These are phyloP conservation scores for Boletus hoseneyae DNA, from an alignment of 1,284 basidiomycete genomes.

Conservation along the genomic window DNA sequence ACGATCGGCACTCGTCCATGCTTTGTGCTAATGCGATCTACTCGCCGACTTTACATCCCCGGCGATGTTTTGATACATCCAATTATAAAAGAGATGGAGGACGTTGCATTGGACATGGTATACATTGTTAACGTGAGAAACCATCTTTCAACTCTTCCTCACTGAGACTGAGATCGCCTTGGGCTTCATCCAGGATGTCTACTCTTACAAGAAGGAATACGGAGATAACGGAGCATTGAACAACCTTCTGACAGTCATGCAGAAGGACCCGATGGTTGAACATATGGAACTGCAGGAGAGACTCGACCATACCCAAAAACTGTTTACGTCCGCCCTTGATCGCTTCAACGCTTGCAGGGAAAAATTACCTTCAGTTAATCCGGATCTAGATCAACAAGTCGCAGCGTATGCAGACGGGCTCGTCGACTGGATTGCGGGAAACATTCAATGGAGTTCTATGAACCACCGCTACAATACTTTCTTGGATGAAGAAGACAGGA, in stretches of 20 bases:
- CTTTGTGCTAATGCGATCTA: slow-evolving; percentile 29
- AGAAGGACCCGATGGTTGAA: slow-evolving; percentile 13
- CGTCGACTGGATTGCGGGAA: slow-evolving; percentile 26
- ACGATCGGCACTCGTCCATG: slow-evolving; percentile 29
- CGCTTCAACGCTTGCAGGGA: slow-evolving; percentile 23
- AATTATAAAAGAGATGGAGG: slow-evolving; percentile 28
- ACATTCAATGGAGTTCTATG: slow-evolving; percentile 29
- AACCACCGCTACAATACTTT: slow-evolving; percentile 30
- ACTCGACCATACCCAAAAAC: slow-evolving; percentile 12
- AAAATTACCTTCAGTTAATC: slow-evolving; percentile 18
- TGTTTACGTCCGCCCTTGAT: slow-evolving; percentile 19
- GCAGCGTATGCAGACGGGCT: slow-evolving; percentile 28
- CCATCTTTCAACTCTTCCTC: background rate
- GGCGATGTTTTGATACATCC: slow-evolving; percentile 22
- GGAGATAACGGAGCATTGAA: slow-evolving; percentile 29
- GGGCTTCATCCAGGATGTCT: slow-evolving; percentile 24
- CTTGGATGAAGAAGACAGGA: slow-evolving; percentile 22
- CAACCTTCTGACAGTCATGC: slow-evolving; percentile 22
- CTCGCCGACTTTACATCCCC: slow-evolving; percentile 27
- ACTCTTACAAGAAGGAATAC: slow-evolving; percentile 30
- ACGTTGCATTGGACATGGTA: slow-evolving; percentile 28
- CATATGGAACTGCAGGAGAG: slow-evolving; percentile 21
- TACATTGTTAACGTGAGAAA: slow-evolving; percentile 28
- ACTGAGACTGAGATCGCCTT: background rate
- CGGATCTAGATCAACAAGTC: slow-evolving; percentile 19